Conservation (phyloP, 2,329 filamentous ascomycete species). For the Paracorniculantispora psalliotae region DNA sequence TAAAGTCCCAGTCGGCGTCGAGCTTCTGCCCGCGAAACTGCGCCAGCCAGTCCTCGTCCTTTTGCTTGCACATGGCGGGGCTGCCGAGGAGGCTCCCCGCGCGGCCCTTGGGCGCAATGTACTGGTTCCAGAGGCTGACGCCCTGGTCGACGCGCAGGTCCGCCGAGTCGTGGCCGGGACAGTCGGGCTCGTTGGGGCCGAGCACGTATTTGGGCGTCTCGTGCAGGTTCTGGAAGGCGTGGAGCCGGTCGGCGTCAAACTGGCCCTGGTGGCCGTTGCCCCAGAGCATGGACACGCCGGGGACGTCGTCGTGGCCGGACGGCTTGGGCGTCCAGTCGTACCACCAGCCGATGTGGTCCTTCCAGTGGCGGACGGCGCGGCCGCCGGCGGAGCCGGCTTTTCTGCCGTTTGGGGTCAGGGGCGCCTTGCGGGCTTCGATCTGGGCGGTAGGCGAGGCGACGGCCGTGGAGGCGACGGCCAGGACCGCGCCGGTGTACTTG, state of each 20-base stretch:
- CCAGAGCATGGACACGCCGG: constrained; percentile 18
- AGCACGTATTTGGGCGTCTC: constrained; percentile 15
- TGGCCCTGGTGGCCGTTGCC: constrained; percentile 16
- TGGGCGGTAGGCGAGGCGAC: neutral
- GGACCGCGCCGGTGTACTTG: neutral
- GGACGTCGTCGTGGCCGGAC: constrained; percentile 5
- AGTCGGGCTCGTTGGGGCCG: constrained; percentile 17
- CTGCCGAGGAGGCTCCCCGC: constrained; percentile 48
- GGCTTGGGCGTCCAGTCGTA: constrained; percentile 17
- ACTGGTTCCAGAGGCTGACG: constrained; percentile 41
- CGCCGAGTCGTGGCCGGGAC: constrained; percentile 15
- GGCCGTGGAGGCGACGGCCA: neutral
- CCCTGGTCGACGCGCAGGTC: constrained; percentile 28
- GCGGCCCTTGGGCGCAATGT: constrained; percentile 66
- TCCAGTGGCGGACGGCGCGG: constrained; percentile 13
- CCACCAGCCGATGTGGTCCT: constrained; percentile 17
- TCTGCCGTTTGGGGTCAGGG: constrained; percentile 13
- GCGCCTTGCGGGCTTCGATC: neutral
- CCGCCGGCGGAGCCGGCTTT: constrained; percentile 17
- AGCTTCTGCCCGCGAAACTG: constrained; percentile 14
- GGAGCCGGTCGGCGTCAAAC: constrained; percentile 12
- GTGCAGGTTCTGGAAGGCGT: constrained; percentile 13
- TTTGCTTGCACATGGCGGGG: constrained; percentile 56
- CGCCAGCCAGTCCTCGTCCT: constrained; percentile 18
- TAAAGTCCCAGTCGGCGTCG: constrained; percentile 16